Percentiles rank a stretch among this genome's conserved stretches.
Conservation (phyloP, 2,329 filamentous ascomycete genomes). For the Apiospora arundinis region DNA sequence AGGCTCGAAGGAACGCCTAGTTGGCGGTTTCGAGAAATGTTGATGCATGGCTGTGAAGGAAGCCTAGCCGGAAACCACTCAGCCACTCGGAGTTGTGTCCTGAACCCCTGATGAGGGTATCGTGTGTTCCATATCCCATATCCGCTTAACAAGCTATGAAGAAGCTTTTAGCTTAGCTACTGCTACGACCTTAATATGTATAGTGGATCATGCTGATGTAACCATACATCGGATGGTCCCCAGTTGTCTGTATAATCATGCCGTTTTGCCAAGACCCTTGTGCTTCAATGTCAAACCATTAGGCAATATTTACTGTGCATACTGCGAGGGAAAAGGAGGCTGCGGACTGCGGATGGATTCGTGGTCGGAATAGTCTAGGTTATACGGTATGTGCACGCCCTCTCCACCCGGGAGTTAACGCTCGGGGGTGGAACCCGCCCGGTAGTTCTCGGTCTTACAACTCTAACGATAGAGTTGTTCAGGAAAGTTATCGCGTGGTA, state of each 20-base stretch:
- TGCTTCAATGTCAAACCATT: not conserved
- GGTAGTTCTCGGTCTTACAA: slow-evolving; percentile 12
- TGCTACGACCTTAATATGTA: not conserved
- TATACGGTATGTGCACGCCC: not conserved
- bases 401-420: not conserved
- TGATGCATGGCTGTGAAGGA: not conserved
- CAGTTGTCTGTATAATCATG: not conserved
- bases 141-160: slow-evolving; percentile 11
- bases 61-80: not conserved
- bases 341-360: not conserved
- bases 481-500: slow-evolving; percentile 2
- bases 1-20: not conserved
- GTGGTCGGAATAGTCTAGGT: not conserved
- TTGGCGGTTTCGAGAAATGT: not conserved
- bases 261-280: slow-evolving; percentile 7
- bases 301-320: no score
- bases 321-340: not conserved
- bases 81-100: not conserved
- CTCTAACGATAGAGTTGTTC: not conserved
- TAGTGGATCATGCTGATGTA: not conserved
- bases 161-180: not conserved
- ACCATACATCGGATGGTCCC: slow-evolving; percentile 9
- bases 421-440: not conserved
- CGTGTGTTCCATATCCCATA: not conserved
- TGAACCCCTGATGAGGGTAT: not conserved